These are phyloP conservation scores for Trichoderma asperelloides DNA, from an alignment of 495 filamentous ascomycete genomes.

Conservation along the genomic window DNA sequence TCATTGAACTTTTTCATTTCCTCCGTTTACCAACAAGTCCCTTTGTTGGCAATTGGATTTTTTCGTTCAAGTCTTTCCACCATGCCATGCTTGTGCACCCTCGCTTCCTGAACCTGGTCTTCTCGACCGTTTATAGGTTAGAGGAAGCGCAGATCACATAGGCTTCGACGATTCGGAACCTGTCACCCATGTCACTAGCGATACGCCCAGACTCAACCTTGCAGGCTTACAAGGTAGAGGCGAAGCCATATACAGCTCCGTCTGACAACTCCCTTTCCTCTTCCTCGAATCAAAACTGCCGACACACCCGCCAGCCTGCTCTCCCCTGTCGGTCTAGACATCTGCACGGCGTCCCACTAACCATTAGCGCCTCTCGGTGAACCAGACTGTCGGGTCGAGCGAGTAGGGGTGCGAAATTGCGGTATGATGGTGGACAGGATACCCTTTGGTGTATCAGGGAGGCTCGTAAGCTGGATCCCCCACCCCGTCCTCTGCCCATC, in stretches of 20 bases:
- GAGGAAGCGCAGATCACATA: background rate
- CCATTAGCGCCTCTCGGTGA: conserved; percentile 1
- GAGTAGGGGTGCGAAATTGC: conserved; percentile 6
- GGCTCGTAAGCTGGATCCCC: background rate
- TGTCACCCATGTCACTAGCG: background rate
- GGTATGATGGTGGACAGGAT: background rate
- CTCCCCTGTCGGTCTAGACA: conserved; percentile 4
- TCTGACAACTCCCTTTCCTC: background rate
- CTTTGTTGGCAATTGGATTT: no score
- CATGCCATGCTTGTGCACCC: background rate
- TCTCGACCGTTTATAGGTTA: background rate
- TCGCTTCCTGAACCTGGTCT: background rate
- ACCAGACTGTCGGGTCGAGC: conserved; percentile 6
- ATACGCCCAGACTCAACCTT: background rate
- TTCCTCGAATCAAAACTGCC: background rate
- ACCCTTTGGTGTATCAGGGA: no score
- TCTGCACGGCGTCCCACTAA: conserved; percentile 1
- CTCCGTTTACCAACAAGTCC: no score
- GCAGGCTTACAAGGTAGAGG: background rate
- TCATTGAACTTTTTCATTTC: no score
- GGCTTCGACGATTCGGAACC: background rate
- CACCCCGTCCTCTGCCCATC: no score
- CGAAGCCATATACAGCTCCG: background rate
- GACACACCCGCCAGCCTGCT: background rate
- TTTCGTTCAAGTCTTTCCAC: background rate